Conservation (phyloP, 2,329 filamentous ascomycete genomes). For the Huntiella abstrusa region DNA sequence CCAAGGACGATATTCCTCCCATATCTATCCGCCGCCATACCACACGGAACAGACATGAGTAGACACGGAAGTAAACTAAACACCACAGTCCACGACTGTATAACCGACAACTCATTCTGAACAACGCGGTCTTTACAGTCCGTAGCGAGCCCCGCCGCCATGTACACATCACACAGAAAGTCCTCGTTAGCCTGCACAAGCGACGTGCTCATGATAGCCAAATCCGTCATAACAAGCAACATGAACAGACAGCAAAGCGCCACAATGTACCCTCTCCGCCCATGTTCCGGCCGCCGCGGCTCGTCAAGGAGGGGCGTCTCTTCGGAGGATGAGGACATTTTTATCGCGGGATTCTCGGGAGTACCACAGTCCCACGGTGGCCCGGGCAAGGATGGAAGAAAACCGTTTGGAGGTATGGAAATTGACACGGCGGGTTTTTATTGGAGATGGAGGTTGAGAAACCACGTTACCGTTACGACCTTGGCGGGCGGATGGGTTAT, state of each 20-base stretch:
- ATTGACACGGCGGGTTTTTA: too few species aligned
- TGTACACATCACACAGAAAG: conserved; percentile 7
- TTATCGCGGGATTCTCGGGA: too few species aligned
- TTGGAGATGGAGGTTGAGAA: too few species aligned
- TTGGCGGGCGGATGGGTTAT: too few species aligned
- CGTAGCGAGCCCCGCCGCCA: background rate
- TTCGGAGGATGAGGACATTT: too few species aligned
- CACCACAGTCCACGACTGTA: conserved; percentile 13
- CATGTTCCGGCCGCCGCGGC: too few species aligned
- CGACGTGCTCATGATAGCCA: conserved; percentile 11
- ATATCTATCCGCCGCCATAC: conserved; percentile 13
- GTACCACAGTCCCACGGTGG: too few species aligned
- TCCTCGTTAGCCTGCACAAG: conserved; percentile 10
- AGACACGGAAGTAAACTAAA: conserved; percentile 13
- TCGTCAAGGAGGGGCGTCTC: too few species aligned
- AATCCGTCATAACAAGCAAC: conserved; percentile 7
- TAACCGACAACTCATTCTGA: conserved; percentile 13
- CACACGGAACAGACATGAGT: conserved; percentile 13
- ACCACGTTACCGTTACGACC: too few species aligned
- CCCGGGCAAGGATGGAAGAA: too few species aligned
- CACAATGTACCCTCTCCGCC: background rate
- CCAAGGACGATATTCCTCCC: conserved; percentile 11
- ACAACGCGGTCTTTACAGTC: conserved; percentile 13
- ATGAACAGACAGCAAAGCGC: conserved; percentile 10
- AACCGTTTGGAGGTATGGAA: too few species aligned